Conservation (phyloP, 805 yeast species). For the Myxozyma vanderwaltii region DNA sequence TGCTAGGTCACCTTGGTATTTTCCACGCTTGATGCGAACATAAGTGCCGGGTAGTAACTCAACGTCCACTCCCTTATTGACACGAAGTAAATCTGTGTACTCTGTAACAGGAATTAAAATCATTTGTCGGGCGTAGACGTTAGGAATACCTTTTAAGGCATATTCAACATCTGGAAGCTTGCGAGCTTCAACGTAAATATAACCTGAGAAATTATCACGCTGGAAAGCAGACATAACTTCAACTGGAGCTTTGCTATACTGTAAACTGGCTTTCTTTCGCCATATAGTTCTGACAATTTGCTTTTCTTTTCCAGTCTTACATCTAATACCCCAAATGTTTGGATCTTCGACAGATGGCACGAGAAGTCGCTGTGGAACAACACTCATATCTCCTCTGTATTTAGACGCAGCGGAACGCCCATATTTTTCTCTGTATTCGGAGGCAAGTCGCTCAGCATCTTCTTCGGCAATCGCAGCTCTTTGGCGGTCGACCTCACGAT, state of each 20-base stretch:
- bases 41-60: slow-evolving; percentile 90
- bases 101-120: slow-evolving; percentile 93
- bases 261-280: slow-evolving; percentile 79
- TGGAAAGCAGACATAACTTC: slow-evolving; percentile 89
- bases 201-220: slow-evolving; percentile 89
- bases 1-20: slow-evolving; percentile 90
- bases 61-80: slow-evolving; percentile 82
- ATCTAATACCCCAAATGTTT: slow-evolving; percentile 91
- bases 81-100: slow-evolving; percentile 88
- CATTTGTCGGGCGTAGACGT: slow-evolving; percentile 72
- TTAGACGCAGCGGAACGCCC: slow-evolving; percentile 81
- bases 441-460: slow-evolving; percentile 93
- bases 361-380: slow-evolving; percentile 88
- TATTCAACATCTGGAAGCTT: slow-evolving; percentile 87
- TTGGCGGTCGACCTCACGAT: slow-evolving; percentile 86
- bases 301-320: slow-evolving; percentile 90
- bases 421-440: slow-evolving; percentile 86
- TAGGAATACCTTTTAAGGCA: slow-evolving; percentile 87
- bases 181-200: slow-evolving; percentile 91
- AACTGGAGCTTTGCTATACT: slow-evolving; percentile 72
- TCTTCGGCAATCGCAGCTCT: slow-evolving; percentile 85
- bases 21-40: slow-evolving; percentile 87
- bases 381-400: slow-evolving; percentile 80
- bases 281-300: slow-evolving; percentile 81
- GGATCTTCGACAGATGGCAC: slow-evolving; percentile 97